phyloP scores from a whole-genome alignment of 140 eudicot species.

The Flaveria floridana region DNA sequence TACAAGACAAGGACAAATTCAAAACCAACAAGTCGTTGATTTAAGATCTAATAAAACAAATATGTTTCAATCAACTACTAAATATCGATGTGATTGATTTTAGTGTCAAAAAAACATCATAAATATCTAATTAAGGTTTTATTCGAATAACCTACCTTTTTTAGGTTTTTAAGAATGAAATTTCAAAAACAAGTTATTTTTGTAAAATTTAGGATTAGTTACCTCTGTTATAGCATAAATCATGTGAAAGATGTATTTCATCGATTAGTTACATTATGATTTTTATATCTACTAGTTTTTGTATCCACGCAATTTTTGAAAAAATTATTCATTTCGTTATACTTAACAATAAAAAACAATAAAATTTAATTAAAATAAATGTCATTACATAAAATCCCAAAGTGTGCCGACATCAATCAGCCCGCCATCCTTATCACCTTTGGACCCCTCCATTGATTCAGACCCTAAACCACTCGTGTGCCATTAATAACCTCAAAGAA shows the following conservation, averaged over 20 bases:
- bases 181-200: no score
- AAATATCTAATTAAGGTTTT: no score
- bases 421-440: conserved; percentile 30
- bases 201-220: no score
- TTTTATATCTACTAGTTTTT: neutral
- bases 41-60: no score
- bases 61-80: no score
- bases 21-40: no score
- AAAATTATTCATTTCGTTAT: neutral
- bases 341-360: neutral
- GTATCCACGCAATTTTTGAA: neutral
- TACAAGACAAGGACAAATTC: no score
- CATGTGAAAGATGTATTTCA: neutral
- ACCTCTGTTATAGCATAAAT: no score
- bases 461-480: conserved; percentile 33
- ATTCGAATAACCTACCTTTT: no score
- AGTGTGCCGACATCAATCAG: conserved; percentile 26
- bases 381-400: conserved; percentile 19
- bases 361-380: neutral
- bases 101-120: no score
- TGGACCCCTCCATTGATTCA: conserved; percentile 23
- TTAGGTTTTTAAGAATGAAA: no score
- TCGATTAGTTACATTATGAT: neutral
- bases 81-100: no score
- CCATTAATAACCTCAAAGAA: conserved; percentile 19